Evolutionary conservation across 805 yeast genomes (phyloP).

Genomic region (Wickerhamomyces ciferrii): DNA sequence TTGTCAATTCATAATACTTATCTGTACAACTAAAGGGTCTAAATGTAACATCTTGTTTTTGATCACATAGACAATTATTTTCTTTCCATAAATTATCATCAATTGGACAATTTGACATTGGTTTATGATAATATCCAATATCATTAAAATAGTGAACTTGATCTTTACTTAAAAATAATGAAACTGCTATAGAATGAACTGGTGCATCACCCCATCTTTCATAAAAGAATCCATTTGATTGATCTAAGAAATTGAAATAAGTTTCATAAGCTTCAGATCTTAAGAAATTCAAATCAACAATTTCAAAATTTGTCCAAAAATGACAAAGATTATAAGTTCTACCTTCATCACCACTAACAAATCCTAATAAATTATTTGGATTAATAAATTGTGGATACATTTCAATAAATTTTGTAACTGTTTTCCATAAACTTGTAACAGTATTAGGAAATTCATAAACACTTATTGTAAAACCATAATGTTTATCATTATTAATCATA

Average conservation of each 20-base stretch:
- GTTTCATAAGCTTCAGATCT: constrained; percentile 39
- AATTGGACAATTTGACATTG: constrained; percentile 59
- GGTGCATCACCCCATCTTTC: constrained; percentile 94
- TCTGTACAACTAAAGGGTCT: constrained; percentile 65
- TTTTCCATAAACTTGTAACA: constrained; percentile 46
- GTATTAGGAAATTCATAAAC: constrained; percentile 49
- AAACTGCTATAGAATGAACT: constrained; percentile 79
- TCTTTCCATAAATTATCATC: constrained; percentile 36
- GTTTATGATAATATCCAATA: constrained; percentile 73
- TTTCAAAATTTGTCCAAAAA: constrained; percentile 63
- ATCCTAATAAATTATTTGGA: constrained; percentile 48
- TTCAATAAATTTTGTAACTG: constrained; percentile 39
- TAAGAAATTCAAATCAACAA: constrained; percentile 46
- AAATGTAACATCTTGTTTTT: constrained; percentile 67
- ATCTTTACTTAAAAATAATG: constrained; percentile 62
- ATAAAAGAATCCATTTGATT: constrained; percentile 47
- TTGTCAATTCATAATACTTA: constrained; percentile 50
- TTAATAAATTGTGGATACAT: constrained; percentile 40
- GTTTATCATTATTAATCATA: constrained; percentile 36
- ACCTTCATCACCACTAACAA: constrained; percentile 42
- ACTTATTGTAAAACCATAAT: constrained; percentile 46
- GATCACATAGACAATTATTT: constrained; percentile 50
- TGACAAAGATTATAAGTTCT: constrained; percentile 49
- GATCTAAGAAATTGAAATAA: constrained; percentile 41
- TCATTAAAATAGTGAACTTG: constrained; percentile 78